These are phyloP conservation scores for Fusarium sp. DNA, from an alignment of 2,329 filamentous ascomycete genomes.

Conservation along the genomic window DNA sequence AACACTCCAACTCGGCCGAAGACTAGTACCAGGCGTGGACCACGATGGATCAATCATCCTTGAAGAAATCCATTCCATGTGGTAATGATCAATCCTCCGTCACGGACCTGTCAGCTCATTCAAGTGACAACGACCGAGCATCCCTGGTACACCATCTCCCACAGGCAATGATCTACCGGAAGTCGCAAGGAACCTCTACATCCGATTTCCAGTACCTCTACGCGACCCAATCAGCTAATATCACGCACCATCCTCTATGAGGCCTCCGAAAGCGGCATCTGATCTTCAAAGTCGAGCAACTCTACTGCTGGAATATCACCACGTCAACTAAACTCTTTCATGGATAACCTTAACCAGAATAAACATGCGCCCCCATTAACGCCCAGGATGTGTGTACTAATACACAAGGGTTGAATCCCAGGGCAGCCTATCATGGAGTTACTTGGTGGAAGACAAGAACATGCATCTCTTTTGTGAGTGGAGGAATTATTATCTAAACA, in stretches of 20 bases:
- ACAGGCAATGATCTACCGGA: neutral
- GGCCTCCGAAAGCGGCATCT: neutral
- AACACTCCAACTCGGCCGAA: neutral
- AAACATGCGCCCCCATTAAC: neutral
- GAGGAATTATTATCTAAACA: conserved; percentile 16
- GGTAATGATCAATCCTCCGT: neutral
- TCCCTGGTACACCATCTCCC: neutral
- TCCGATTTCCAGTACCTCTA: neutral
- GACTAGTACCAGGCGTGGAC: neutral
- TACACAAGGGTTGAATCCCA: neutral
- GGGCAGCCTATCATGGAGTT: neutral
- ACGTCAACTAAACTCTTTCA: neutral
- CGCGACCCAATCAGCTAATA: neutral
- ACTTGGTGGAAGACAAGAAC: neutral
- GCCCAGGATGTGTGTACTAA: neutral
- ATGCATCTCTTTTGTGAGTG: neutral
- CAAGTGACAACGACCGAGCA: neutral
- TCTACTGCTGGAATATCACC: conserved; percentile 3
- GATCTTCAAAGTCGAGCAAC: neutral
- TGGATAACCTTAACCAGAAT: conserved; percentile 15
- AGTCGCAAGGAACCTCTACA: neutral
- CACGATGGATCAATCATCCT: neutral
- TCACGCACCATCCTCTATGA: neutral
- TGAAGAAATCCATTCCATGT: neutral
- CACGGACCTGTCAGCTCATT: neutral